phyloP scores from a whole-genome alignment of 2,329 filamentous ascomycete genomes.

The Aspergillus sp. region DNA sequence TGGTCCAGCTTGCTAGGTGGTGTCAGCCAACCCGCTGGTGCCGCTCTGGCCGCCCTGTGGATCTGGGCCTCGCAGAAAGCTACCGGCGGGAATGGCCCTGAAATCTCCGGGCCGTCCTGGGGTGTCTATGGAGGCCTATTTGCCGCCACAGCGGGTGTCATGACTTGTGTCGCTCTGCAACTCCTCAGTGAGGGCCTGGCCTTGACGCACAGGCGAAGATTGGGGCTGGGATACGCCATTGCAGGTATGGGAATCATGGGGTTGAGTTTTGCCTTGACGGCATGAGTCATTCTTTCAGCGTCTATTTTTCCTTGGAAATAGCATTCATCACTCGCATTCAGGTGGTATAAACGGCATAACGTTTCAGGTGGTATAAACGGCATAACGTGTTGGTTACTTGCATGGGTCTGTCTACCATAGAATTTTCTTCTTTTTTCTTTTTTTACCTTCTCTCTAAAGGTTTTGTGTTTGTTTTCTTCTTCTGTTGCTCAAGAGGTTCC shows the following conservation, averaged over 20 bases:
- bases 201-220: slow-evolving; percentile 48
- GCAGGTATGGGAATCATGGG: slow-evolving; percentile 76
- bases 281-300: slow-evolving; percentile 23
- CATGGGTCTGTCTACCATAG: no score
- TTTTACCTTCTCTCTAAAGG: no score
- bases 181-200: slow-evolving; percentile 79
- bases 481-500: background rate
- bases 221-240: slow-evolving; percentile 33
- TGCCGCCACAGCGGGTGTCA: slow-evolving; percentile 82
- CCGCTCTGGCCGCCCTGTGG: slow-evolving; percentile 75
- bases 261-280: slow-evolving; percentile 74
- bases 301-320: background rate
- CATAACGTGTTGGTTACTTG: no score
- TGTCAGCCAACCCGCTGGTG: slow-evolving; percentile 77
- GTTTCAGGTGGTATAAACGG: background rate
- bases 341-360: slow-evolving; percentile 1
- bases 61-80: slow-evolving; percentile 61
- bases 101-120: slow-evolving; percentile 40
- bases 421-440: no score
- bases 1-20: slow-evolving; percentile 81
- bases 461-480: no score
- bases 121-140: slow-evolving; percentile 60
- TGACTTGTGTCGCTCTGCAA: slow-evolving; percentile 86
- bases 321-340: background rate
- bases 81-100: slow-evolving; percentile 19